Base-by-base conservation (phyloP, 164 flowering plant species). In the Sedum album region DNA sequence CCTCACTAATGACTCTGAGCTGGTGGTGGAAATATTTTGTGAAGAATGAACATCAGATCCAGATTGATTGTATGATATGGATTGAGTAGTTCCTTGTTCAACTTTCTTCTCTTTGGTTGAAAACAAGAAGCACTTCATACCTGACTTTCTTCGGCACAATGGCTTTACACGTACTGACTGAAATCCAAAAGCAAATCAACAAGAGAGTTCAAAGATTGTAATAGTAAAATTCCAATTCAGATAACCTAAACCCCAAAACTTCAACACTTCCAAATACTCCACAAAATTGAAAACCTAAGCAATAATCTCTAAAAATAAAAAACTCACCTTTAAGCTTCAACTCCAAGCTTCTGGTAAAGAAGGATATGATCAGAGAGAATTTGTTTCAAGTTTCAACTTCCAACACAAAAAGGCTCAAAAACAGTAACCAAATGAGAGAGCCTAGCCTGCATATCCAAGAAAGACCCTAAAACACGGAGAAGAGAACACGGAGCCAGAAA, bases 1-100 rank as follows among this genome's bases (percentile, higher is more conserved):
- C 73, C 83, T 72, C 46, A 77, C 80, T 14, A 68, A 33, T 23
- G 97, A 88, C 31, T 86, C 96, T 0, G 65, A 66, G 70, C 97
- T 90, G 13, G 73, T 67, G 14, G 81, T 84, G 18, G 94, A 90
- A 55, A 78, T 77, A 80, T 75, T 76, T 69, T 73, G 90, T 39
- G 97, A 88, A 76, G 97, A 88, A 76, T 71, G 82, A 15, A 85
- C 65, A 25, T 81, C 93, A 68, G 97, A 88, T 42, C 84, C 90
- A 23, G 79, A 68, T 13, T 87, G 83, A 63, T 60, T 80, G 68
- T 41, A 71, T 25, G 80, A 78, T 17, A 60, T 63, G 18, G 82
- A 74, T 66, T 79, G 77, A 6, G 80, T 36, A 73, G 82, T 69
- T 72, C 69, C 82, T 15, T 72, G 66, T 48, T 81, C 90, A 35